Conservation (phyloP, 805 yeast species). For the Pichia sporocuriosa region DNA sequence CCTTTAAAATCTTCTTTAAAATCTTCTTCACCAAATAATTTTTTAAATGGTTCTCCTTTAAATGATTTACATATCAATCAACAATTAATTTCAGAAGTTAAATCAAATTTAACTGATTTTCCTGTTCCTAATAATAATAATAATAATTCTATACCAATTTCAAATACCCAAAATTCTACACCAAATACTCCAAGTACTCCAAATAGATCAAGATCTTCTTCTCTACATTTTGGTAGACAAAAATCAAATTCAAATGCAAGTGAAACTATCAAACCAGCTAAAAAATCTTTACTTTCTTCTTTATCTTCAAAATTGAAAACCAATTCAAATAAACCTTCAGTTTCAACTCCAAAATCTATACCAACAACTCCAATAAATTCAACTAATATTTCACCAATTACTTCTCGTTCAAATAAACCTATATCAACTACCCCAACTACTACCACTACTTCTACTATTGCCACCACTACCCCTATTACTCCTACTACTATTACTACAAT, state of each 20-base stretch:
- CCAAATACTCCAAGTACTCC: not conserved
- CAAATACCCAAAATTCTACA: not conserved
- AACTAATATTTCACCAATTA: too few relatives aligned
- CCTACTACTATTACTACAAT: not conserved
- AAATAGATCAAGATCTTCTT: constrained; percentile 6
- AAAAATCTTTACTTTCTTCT: constrained; percentile 28
- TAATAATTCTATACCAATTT: not conserved
- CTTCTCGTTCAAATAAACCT: not conserved
- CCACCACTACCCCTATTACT: not conserved
- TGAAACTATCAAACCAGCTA: constrained; percentile 11
- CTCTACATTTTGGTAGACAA: constrained; percentile 8
- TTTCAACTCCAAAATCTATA: not conserved
- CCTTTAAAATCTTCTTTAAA: constrained; percentile 11
- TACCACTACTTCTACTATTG: not conserved
- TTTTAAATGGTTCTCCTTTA: not conserved
- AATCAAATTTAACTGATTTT: too few relatives aligned
- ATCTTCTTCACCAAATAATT: constrained; percentile 6
- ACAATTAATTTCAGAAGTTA: not conserved
- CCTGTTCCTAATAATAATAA: too few relatives aligned
- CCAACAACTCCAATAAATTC: not conserved
- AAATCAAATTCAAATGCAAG: constrained; percentile 11
- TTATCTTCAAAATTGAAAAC: constrained; percentile 30
- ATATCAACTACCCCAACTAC: constrained; percentile 4
- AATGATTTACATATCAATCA: not conserved
- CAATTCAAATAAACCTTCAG: not conserved